A percentile compares a stretch with the other conserved stretches of the same genome.
phyloP scores from a whole-genome alignment of 495 filamentous ascomycete species.

The Aspergillus campestris region DNA sequence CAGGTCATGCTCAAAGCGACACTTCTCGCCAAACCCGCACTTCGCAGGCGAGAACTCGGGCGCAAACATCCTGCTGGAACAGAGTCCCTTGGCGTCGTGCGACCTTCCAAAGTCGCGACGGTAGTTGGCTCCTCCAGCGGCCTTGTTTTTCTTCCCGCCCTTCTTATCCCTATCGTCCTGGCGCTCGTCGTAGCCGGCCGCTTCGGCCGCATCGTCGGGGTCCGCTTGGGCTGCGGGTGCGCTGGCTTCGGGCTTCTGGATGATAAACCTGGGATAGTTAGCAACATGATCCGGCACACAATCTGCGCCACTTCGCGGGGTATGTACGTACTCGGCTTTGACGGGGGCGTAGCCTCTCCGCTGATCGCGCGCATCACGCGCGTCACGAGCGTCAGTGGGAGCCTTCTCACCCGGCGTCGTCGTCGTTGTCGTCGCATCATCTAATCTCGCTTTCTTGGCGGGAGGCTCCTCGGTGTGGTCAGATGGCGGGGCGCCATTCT shows the following conservation, averaged over 20 bases:
- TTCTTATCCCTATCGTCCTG: conserved; percentile 32
- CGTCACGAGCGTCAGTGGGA: background rate
- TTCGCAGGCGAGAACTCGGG: conserved; percentile 66
- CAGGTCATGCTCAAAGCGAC: conserved; percentile 72
- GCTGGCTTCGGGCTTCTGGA: conserved; percentile 24
- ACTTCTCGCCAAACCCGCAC: conserved; percentile 70
- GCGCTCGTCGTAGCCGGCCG: conserved; percentile 36
- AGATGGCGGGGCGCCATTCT: conserved; percentile 4
- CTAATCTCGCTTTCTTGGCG: conserved; percentile 52
- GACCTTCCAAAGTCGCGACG: conserved; percentile 76
- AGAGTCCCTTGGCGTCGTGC: conserved; percentile 68
- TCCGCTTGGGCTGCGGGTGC: conserved; percentile 13
- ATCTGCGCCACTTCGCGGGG: background rate
- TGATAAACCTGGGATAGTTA: conserved; percentile 45
- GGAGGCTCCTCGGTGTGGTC: conserved; percentile 36
- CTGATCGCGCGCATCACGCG: conserved; percentile 22
- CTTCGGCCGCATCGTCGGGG: conserved; percentile 64
- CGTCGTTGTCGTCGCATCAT: conserved; percentile 24
- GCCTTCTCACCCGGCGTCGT: conserved; percentile 1
- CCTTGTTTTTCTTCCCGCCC: conserved; percentile 57
- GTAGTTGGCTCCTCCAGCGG: conserved; percentile 78
- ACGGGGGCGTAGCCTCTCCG: conserved; percentile 69
- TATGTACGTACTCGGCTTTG: conserved; percentile 64
- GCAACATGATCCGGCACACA: background rate
- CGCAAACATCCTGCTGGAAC: conserved; percentile 53